phyloP scores from a whole-genome alignment of 768 basidiomycete species.

The Lactifluus volemus region DNA sequence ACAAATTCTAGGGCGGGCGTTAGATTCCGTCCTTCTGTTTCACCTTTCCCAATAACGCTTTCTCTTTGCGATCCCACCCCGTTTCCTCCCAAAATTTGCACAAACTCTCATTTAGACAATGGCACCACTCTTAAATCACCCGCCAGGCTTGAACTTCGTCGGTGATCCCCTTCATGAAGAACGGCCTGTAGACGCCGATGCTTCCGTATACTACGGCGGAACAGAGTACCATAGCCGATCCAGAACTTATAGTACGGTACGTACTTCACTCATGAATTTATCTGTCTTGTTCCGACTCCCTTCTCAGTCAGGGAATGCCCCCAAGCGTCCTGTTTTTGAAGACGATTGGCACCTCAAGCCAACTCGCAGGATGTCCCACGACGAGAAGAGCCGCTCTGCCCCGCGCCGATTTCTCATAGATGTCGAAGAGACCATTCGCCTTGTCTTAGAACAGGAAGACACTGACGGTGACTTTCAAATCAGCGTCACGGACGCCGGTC shows the following conservation, averaged over 20 bases:
- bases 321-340: slow-evolving; percentile 66
- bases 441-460: slow-evolving; percentile 95
- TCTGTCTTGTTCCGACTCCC: slow-evolving; percentile 11
- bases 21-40: not conserved
- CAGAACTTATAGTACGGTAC: slow-evolving; percentile 81
- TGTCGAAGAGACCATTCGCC: slow-evolving; percentile 95
- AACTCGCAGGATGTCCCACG: slow-evolving; percentile 78
- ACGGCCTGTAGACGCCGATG: slow-evolving; percentile 50
- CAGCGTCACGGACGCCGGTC: slow-evolving; percentile 91
- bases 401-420: slow-evolving; percentile 92
- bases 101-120: slow-evolving; percentile 28
- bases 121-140: slow-evolving; percentile 60
- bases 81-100: not conserved
- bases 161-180: slow-evolving; percentile 42
- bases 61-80: not conserved
- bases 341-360: slow-evolving; percentile 67
- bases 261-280: slow-evolving; percentile 22
- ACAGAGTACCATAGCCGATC: slow-evolving; percentile 72
- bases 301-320: slow-evolving; percentile 25
- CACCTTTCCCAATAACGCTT: not conserved
- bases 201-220: slow-evolving; percentile 76
- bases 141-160: slow-evolving; percentile 53
- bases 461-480: slow-evolving; percentile 97
- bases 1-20: slow-evolving; percentile 2
- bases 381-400: slow-evolving; percentile 68